A percentile compares a stretch with the other conserved stretches of the same genome.
Conservation (phyloP, 352 stramenopile species). For the Globisporangium sylvaticum region DNA sequence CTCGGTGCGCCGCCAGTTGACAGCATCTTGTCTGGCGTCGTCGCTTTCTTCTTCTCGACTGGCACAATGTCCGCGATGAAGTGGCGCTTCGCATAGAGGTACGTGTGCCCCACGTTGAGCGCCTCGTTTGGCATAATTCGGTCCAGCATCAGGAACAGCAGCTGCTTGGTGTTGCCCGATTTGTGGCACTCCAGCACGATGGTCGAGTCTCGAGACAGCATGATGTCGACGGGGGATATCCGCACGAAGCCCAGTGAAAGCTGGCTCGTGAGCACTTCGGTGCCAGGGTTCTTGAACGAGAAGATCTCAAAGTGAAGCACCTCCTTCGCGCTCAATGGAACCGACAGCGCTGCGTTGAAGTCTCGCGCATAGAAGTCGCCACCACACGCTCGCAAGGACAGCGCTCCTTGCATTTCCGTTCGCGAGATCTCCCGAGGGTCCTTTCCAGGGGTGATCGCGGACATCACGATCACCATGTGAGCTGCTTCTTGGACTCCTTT, state of each 20-base stretch:
- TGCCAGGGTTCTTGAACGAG: constrained; percentile 48
- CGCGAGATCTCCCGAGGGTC: constrained; percentile 57
- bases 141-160: constrained; percentile 76
- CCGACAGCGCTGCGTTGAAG: constrained; percentile 67
- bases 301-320: constrained; percentile 84
- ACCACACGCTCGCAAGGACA: constrained; percentile 65
- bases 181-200: constrained; percentile 67
- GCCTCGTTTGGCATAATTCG: constrained; percentile 60
- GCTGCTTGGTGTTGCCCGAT: constrained; percentile 40
- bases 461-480: constrained; percentile 78
- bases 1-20: constrained; percentile 11
- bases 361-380: constrained; percentile 75
- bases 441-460: constrained; percentile 44
- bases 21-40: constrained; percentile 24
- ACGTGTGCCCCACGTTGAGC: constrained; percentile 71
- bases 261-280: constrained; percentile 53
- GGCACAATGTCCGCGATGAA: constrained; percentile 72
- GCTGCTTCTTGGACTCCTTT: constrained; percentile 59
- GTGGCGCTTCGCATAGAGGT: constrained; percentile 74
- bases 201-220: constrained; percentile 73
- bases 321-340: constrained; percentile 54
- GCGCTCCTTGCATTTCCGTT: constrained; percentile 69
- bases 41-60: constrained; percentile 43
- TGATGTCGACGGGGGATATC: constrained; percentile 64
- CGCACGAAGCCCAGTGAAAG: constrained; percentile 71